Base-by-base conservation (phyloP, 768 basidiomycete genomes). In the Scleroderma bovista region DNA sequence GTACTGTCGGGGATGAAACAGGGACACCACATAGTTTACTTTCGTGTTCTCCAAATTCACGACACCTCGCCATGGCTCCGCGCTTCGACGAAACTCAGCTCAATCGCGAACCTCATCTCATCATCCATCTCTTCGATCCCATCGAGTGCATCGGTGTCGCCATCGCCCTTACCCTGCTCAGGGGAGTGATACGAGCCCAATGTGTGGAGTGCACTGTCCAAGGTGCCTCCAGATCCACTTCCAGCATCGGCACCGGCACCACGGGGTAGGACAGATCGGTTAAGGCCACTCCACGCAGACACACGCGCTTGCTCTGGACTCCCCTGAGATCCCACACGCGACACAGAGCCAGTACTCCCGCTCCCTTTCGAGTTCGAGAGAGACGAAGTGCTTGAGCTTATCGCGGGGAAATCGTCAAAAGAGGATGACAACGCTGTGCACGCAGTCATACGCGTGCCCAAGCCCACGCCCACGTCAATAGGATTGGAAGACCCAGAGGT, bases 41-140 rank as follows among this genome's bases (percentile, higher is more conserved):
- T 29, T 9, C 26, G 9, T 29, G 26, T 29, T 29, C 26, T 40
- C 2, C 41, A 43, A 23, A 29, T n/a, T 43, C 41, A 29, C n/a
- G 16, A 37, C 17, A 37, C 26, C 23, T 54, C 53, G 5, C 46
- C 51, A 19, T 46, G 51, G 32, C 53, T 54, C 13, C 46, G 51
- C 26, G 53, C 53, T 34, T 88, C 87, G 1, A 77, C 83, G 22
- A 88, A 72, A 60, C 87, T 88, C 63, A 88, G 61, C 64, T 83
- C 81, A 12, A 88, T 75, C 11, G 80, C 86, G 54, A 80, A 75
- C 44, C 66, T 72, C 61, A 88, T 56, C 55, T 88, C 85, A 15
- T 78, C 83, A 51, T 88, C 84, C 56, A 80, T 73, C 15, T 76
- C 74, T 10, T 72, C 73, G 6, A 15, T 3, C 29, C 51, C 48